These are phyloP conservation scores for Sesbania bispinosa DNA, from an alignment of 306 rosid species.

Conservation along the genomic window DNA sequence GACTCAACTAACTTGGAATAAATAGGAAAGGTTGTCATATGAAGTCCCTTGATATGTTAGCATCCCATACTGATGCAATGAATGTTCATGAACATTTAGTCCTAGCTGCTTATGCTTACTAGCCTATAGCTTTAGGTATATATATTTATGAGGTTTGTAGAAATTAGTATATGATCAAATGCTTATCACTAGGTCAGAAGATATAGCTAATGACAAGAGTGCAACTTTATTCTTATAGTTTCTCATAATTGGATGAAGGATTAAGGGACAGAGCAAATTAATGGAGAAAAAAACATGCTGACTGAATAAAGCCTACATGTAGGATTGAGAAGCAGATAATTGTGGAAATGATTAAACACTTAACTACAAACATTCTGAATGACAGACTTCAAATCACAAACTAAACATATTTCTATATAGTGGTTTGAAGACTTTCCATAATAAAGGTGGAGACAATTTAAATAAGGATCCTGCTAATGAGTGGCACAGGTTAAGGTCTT, in stretches of 20 bases:
- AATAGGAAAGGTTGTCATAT: conserved; percentile 3
- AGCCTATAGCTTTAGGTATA: neutral
- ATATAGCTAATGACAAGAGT: neutral
- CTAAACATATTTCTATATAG: neutral
- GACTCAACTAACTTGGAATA: conserved; percentile 32
- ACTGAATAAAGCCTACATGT: neutral
- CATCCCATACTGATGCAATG: neutral
- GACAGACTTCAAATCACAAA: neutral
- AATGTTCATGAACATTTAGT: conserved; percentile 10
- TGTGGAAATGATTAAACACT: neutral
- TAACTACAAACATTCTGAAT: neutral
- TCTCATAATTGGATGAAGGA: neutral
- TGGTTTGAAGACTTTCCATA: neutral
- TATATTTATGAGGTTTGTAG: neutral
- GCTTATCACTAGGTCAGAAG: neutral
- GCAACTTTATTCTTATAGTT: neutral
- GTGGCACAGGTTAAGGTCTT: no score
- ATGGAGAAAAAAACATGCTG: neutral
- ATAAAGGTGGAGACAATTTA: no score
- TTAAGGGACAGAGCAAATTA: neutral
- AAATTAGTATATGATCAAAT: neutral
- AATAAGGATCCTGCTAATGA: no score
- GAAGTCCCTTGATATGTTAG: neutral
- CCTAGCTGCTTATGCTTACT: neutral
- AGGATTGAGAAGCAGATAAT: neutral